Conservation (phyloP, 306 rosid genomes). For the Acacia crassicarpa region DNA sequence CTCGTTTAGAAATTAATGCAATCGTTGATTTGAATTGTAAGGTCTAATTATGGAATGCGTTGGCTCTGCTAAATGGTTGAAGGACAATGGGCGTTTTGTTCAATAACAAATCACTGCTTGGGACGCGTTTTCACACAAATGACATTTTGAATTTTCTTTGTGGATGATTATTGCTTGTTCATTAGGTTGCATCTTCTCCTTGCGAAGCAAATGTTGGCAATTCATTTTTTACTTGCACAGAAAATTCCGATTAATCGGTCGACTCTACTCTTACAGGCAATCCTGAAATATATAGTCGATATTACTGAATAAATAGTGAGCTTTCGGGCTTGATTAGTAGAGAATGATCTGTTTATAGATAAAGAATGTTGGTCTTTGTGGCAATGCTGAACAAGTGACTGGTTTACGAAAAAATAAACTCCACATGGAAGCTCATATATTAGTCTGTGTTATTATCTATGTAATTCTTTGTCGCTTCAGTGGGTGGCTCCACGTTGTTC, state of each 20-base stretch:
- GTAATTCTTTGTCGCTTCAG: slow-evolving; percentile 12
- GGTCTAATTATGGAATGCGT: slow-evolving; percentile 12
- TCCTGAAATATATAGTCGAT: slow-evolving; percentile 1
- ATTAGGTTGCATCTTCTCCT: not conserved
- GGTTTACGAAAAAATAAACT: not conserved
- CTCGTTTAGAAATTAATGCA: slow-evolving; percentile 1
- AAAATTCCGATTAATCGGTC: not conserved
- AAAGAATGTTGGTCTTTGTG: not conserved
- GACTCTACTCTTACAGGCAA: not conserved
- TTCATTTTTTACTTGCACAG: slow-evolving; percentile 20
- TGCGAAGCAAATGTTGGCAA: slow-evolving; percentile 7
- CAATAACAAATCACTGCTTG: not conserved
- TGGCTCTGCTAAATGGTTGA: not conserved
- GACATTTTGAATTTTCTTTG: not conserved
- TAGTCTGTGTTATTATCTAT: not conserved
- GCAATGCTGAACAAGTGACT: slow-evolving; percentile 2
- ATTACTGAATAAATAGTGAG: slow-evolving; percentile 10
- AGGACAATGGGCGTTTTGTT: not conserved
- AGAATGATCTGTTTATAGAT: not conserved
- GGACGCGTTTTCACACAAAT: not conserved
- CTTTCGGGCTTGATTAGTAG: slow-evolving; percentile 5
- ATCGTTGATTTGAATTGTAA: slow-evolving; percentile 20
- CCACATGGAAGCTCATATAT: not conserved
- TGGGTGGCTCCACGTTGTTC: slow-evolving; percentile 26
- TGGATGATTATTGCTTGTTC: not conserved